These are phyloP conservation scores for Apophysomyces ossiformis DNA, from an alignment of 371 early-diverging fungal species.

Conservation along the genomic window DNA sequence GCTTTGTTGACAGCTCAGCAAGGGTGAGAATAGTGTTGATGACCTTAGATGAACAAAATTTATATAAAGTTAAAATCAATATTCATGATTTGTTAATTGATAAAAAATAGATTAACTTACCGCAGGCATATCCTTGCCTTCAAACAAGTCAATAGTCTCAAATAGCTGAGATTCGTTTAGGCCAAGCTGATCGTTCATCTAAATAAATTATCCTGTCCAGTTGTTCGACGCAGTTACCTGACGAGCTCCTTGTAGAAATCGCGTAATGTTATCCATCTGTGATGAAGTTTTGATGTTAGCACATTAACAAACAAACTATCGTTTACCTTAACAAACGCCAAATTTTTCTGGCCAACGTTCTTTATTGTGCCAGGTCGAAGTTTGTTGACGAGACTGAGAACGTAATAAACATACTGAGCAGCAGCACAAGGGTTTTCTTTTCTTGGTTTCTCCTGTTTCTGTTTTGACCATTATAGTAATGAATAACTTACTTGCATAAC, in stretches of 20 bases:
- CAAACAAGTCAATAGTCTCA: conserved; percentile 91
- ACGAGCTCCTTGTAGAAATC: conserved; percentile 66
- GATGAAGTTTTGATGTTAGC: not conserved
- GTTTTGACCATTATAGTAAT: not conserved
- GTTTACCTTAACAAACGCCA: conserved; percentile 48
- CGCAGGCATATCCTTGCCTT: conserved; percentile 86
- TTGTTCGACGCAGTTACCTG: conserved; percentile 34
- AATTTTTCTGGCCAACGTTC: conserved; percentile 48
- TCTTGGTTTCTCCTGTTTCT: conserved; percentile 9
- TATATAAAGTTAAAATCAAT: not conserved
- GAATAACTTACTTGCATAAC: conserved; percentile 49
- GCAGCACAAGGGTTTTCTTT: not conserved
- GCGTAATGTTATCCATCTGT: conserved; percentile 85
- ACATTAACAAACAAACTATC: not conserved
- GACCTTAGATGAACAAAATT: conserved; percentile 26
- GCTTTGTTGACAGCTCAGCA: conserved; percentile 32
- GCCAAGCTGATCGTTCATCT: conserved; percentile 58
- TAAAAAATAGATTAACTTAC: conserved; percentile 38
- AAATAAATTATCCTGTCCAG: not conserved
- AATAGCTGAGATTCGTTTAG: conserved; percentile 86
- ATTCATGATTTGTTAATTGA: not conserved
- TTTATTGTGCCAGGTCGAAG: conserved; percentile 51
- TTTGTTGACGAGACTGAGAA: conserved; percentile 47
- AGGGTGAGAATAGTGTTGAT: conserved; percentile 42
- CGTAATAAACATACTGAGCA: not conserved